Conservation (phyloP, 305 asterid genomes). For the Fraxinus baroniana region DNA sequence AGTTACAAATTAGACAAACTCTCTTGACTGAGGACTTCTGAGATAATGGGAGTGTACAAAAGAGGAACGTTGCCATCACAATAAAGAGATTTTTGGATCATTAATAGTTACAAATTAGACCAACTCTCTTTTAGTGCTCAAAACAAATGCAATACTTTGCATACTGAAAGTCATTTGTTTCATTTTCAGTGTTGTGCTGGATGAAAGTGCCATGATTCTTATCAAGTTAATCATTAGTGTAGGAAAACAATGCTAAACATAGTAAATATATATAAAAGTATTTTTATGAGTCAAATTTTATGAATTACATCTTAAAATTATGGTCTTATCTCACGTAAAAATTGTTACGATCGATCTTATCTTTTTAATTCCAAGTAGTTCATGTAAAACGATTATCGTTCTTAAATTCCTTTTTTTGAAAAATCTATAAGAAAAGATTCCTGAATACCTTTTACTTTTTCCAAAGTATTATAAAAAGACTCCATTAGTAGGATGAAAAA, state of each 20-base stretch:
- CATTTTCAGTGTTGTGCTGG: constrained; percentile 27
- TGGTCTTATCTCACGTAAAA: too few species aligned
- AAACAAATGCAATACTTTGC: not conserved
- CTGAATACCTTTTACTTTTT: too few species aligned
- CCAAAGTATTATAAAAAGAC: not conserved
- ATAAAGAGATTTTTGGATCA: constrained; percentile 34
- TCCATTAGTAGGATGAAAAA: not conserved
- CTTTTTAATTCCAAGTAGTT: not conserved
- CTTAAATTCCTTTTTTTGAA: not conserved
- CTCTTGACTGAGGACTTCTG: not conserved
- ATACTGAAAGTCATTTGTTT: constrained; percentile 14
- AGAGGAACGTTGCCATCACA: constrained; percentile 39
- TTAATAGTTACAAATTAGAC: constrained; percentile 46
- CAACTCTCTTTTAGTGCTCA: constrained; percentile 2
- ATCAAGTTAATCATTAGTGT: constrained; percentile 23
- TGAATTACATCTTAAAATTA: not conserved
- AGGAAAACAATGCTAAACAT: not conserved
- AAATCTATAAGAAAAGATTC: too few species aligned
- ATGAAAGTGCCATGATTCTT: constrained; percentile 47
- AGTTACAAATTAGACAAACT: too few species aligned
- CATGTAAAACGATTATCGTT: not conserved
- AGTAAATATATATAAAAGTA: not conserved
- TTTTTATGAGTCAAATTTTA: not conserved
- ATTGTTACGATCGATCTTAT: not conserved
- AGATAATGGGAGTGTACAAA: not conserved